Conservation (phyloP, 2,329 filamentous ascomycete species). For the Knufia fluminis region DNA sequence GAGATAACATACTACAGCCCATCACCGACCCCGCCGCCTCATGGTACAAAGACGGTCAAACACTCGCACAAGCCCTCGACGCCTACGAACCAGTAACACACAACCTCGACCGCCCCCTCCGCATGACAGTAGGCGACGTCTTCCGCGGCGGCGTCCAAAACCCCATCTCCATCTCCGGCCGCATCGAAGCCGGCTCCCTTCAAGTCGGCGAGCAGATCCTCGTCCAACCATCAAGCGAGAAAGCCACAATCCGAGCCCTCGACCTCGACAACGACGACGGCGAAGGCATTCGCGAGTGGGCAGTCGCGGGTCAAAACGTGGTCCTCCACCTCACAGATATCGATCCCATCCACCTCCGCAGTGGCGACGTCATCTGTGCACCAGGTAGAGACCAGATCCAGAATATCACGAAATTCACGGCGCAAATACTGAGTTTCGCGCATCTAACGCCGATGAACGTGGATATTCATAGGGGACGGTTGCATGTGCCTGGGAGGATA, state of each 20-base stretch:
- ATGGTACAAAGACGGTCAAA: conserved; percentile 72
- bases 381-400: conserved; percentile 53
- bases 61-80: conserved; percentile 76
- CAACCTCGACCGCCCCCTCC: conserved; percentile 66
- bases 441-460: conserved; percentile 80
- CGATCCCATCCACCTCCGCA: conserved; percentile 69
- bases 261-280: conserved; percentile 59
- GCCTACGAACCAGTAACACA: conserved; percentile 64
- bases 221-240: conserved; percentile 72
- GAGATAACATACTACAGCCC: conserved; percentile 64
- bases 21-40: conserved; percentile 42
- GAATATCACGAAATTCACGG: conserved; percentile 64
- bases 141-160: conserved; percentile 72
- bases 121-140: conserved; percentile 79
- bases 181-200: conserved; percentile 72
- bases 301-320: conserved; percentile 82
- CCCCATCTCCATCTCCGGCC: conserved; percentile 74
- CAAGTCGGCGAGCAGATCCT: conserved; percentile 75
- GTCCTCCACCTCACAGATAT: conserved; percentile 77
- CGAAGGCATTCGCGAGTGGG: conserved; percentile 56
- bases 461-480: conserved; percentile 75
- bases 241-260: conserved; percentile 70
- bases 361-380: conserved; percentile 80
- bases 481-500: conserved; percentile 71
- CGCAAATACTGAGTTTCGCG: conserved; percentile 83